Conservation (phyloP, 2,329 filamentous ascomycete genomes). For the Verticillium nubilum region DNA sequence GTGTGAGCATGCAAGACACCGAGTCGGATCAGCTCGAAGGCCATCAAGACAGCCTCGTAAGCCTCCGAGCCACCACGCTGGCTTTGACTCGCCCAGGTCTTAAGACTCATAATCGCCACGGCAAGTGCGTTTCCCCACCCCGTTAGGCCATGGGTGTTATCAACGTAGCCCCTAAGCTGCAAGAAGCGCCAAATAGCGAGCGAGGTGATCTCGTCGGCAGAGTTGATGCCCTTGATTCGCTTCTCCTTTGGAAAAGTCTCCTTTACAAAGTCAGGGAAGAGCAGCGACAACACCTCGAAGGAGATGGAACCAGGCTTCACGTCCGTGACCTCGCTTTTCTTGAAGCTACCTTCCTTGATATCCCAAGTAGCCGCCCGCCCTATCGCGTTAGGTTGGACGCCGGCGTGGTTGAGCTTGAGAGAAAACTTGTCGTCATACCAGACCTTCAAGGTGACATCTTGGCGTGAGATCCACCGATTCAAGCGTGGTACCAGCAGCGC, state of each 20-base stretch:
- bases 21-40: slow-evolving; percentile 78
- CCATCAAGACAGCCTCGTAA: slow-evolving; percentile 75
- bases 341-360: slow-evolving; percentile 55
- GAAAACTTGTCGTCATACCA: slow-evolving; percentile 77
- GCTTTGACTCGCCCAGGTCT: slow-evolving; percentile 42
- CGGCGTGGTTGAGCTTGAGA: slow-evolving; percentile 60
- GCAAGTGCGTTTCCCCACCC: slow-evolving; percentile 77
- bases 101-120: slow-evolving; percentile 58
- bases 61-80: slow-evolving; percentile 33
- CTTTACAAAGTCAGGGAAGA: slow-evolving; percentile 63
- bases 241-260: slow-evolving; percentile 60
- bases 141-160: slow-evolving; percentile 73
- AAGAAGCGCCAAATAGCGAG: slow-evolving; percentile 86
- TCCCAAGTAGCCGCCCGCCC: slow-evolving; percentile 60
- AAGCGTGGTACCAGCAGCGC: slow-evolving; percentile 74
- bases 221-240: slow-evolving; percentile 56
- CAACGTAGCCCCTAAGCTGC: slow-evolving; percentile 80
- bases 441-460: slow-evolving; percentile 68
- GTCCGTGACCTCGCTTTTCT: slow-evolving; percentile 8
- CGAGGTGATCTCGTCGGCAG: slow-evolving; percentile 58
- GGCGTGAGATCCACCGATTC: slow-evolving; percentile 77
- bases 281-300: slow-evolving; percentile 62
- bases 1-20: slow-evolving; percentile 70
- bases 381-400: slow-evolving; percentile 40
- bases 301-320: slow-evolving; percentile 37